Base-by-base conservation (phyloP, 2,329 filamentous ascomycete species). In the Pseudogymnoascus destructans region DNA sequence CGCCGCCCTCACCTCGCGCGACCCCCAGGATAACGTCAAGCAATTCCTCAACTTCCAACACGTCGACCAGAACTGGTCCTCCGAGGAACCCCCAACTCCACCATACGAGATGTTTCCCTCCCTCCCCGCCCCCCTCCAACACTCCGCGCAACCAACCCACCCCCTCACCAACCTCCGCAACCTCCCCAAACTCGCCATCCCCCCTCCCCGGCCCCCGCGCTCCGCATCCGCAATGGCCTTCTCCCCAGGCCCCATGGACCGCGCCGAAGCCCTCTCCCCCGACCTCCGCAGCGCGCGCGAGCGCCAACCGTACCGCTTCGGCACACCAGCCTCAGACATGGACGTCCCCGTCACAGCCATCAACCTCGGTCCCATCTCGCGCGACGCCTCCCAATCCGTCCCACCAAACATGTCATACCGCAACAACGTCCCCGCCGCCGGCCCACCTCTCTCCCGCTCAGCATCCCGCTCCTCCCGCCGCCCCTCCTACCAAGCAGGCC, bases 361-460 rank as follows among this genome's bases (percentile, higher is more conserved):
- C 42, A 81, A 82, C 1, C 66, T 82, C 13, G 87, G 85, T 0
- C 87, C 87, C 5, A 77, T 95, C 30, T 78, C 85, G 46, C 86
- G 92, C 56, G 86, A 93, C 67, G 76, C 78, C 52, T 95, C 89
- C 23, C 89, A 95, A 71, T 96, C 91, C 4, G 92, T 96, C 0
- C 92, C 92, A 42, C 92, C 92, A 5, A 85, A 95, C 73, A 95
- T 96, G 90, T 85, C 82, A 69, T 95, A 86, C 75, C 81, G 83
- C 30, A 70, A 74, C 40, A 67, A 70, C 61, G 69, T 68, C 59
- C 59, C 52, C 9, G 54, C 32, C 17, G 60, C 32, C 17, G 60
- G 60, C 27, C 64, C 60, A 13, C 55, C 19, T 60, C 60, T 35
- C 58, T 61, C 19, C 56, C 63, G 4, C 55, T 69, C 68, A 36